These are phyloP conservation scores for Daldinia grandis DNA, from an alignment of 495 filamentous ascomycete genomes.

Conservation along the genomic window DNA sequence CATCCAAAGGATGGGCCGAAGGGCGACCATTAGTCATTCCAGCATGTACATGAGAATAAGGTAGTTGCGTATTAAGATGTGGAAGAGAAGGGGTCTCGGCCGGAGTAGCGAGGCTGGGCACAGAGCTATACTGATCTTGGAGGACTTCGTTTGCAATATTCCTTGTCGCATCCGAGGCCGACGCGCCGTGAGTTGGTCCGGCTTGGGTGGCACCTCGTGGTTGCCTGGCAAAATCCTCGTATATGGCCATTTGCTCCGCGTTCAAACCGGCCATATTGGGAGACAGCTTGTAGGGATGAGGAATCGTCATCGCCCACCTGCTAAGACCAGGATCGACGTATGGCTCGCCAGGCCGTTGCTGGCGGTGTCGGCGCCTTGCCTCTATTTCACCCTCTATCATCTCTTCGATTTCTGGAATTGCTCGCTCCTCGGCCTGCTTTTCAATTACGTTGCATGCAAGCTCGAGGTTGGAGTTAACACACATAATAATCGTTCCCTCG, in stretches of 20 bases:
- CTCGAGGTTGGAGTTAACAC: conserved; percentile 97
- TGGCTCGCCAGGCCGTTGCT: conserved; percentile 75
- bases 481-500: conserved; percentile 93
- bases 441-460: conserved; percentile 91
- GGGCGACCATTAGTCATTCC: conserved; percentile 58
- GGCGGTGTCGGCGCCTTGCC: conserved; percentile 73
- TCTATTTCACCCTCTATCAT: conserved; percentile 81
- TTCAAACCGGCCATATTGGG: conserved; percentile 74
- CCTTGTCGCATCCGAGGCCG: conserved; percentile 61
- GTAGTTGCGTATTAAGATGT: conserved; percentile 67
- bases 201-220: conserved; percentile 63
- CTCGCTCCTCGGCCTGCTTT: conserved; percentile 90
- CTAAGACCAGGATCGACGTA: conserved; percentile 83
- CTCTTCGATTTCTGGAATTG: conserved; percentile 91
- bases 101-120: conserved; percentile 80
- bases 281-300: conserved; percentile 84
- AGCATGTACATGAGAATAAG: conserved; percentile 66
- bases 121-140: conserved; percentile 80
- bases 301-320: conserved; percentile 87
- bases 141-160: conserved; percentile 74
- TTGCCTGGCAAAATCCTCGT: conserved; percentile 92
- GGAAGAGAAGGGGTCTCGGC: conserved; percentile 82
- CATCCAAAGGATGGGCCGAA: conserved; percentile 70
- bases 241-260: conserved; percentile 91
- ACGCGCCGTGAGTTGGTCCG: conserved; percentile 51